Evolutionary conservation across 2,329 filamentous ascomycete genomes (phyloP), one percentile per base, ranked within the genome.

Genomic region (Alternaria sp.): DNA sequence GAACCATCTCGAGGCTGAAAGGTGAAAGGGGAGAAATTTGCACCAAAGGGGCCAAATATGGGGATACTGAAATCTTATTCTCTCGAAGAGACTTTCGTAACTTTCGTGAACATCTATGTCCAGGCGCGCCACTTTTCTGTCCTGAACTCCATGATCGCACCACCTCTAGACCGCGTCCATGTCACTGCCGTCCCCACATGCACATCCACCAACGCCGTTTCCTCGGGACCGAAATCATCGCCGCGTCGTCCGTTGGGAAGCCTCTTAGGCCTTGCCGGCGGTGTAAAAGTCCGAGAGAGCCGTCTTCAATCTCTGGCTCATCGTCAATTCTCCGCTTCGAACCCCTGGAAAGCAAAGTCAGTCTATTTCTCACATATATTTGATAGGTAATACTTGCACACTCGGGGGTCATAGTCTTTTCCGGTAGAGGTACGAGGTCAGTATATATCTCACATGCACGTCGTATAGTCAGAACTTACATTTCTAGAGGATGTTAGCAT

Each of bases 281-380:
- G 92, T 88, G 86, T 96, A 94, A 88, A 99, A 99, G 87, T 98
- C 95, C 77, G 90, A 86, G 68, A 99, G 90, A 64, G 92, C 95
- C 6, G 25, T 26, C 25, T 26, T 26, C 25, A 26, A 26, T n/a
- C n/a, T n/a, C n/a, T n/a, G n/a, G n/a, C n/a, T n/a, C n/a, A n/a
- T n/a, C n/a, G n/a, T n/a, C n/a, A n/a, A n/a, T n/a, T n/a, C n/a
- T n/a, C n/a, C n/a, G n/a, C n/a, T n/a, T n/a, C n/a, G n/a, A n/a
- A n/a, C n/a, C n/a, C n/a, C n/a, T n/a, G n/a, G n/a, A n/a, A n/a
- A n/a, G n/a, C n/a, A n/a, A n/a, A n/a, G 43, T 45, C 11, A 45
- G 43, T 45, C 15, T 14, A 23, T 23, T 20, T 45, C 20, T 23
- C 43, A 45, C 6, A 44, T n/a, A n/a, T n/a, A n/a, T n/a, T n/a